Base-by-base conservation (phyloP, 2,329 filamentous ascomycete species). In the Clarireedia sp. region DNA sequence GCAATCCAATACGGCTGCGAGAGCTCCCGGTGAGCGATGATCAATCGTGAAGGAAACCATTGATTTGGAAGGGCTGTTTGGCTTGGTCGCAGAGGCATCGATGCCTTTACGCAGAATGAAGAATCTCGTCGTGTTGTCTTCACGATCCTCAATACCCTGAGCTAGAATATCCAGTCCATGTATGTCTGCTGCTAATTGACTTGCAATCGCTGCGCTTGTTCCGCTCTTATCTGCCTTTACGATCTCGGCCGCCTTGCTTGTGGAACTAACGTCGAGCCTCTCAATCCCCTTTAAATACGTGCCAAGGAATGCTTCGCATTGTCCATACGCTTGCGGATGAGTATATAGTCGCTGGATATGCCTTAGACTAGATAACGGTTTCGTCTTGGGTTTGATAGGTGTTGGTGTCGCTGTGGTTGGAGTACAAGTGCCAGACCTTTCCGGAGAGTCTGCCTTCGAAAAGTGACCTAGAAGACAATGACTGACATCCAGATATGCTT, bases 261-360 rank as follows among this genome's bases (percentile, higher is more conserved):
- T 99, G 26, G 87, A 94, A 58, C 84, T 87, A 44, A 89, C 86
- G 68, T 97, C 91, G 57, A 92, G 81, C 51, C 85, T 79, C 73
- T 95, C 89, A n/a, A 86, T 77, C 45, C 81, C 81, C 63, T 83
- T 84, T 59, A 96, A 80, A 64, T 88, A 76, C 26, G 77, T 74
- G 8, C 78, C 75, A 24, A 96, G 79, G 71, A 96, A 96, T 8
- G 68, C 71, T 45, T 84, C 83, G 71, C 91, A 96, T 73, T 99
- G 94, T 24, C 90, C 90, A 77, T 94, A 96, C 26, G 90, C 94
- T 72, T 99, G 94, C 9, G 92, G 91, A 71, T 99, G 94, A 23
- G 89, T 94, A 74, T 96, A 95, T 41, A 99, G 72, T 66, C 86
- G 85, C 63, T 78, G 80, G 65, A 97, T 79, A 63, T 86, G 77